These are phyloP conservation scores for Naganishia sp. DNA, from an alignment of 1,284 basidiomycete species.

Conservation along the genomic window DNA sequence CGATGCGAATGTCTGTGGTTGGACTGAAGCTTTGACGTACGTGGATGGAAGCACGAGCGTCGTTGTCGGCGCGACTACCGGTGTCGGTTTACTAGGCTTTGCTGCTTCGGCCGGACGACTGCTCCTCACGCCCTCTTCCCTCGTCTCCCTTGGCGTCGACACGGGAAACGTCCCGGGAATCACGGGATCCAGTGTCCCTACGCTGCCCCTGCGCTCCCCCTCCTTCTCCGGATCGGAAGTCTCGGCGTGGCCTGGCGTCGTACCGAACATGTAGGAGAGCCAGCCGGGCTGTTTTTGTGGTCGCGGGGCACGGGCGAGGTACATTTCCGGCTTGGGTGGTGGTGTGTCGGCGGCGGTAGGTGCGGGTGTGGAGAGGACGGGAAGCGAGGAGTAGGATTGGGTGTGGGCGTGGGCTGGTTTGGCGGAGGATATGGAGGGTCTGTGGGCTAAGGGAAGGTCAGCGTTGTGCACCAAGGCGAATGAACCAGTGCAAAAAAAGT, in stretches of 20 bases:
- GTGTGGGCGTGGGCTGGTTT: conserved; percentile 12
- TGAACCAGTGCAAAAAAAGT: no score
- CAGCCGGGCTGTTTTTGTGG: conserved; percentile 20
- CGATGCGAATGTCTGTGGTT: conserved; percentile 7
- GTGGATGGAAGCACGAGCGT: conserved; percentile 18
- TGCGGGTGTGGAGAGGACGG: not conserved
- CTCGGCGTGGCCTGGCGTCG: not conserved
- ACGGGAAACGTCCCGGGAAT: conserved; percentile 16
- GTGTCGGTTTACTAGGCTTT: not conserved
- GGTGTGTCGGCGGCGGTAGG: not conserved
- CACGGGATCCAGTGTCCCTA: not conserved
- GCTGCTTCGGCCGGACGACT: not conserved
- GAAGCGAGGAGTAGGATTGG: conserved; percentile 18
- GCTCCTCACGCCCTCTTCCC: not conserved
- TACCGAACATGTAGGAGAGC: conserved; percentile 15
- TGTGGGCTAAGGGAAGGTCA: not conserved
- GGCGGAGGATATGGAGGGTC: conserved; percentile 10
- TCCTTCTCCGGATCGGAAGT: conserved; percentile 1
- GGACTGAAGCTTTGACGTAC: conserved; percentile 2
- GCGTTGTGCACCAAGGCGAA: not conserved
- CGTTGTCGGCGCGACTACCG: not conserved
- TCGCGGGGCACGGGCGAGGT: conserved; percentile 20
- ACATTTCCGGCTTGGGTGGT: not conserved
- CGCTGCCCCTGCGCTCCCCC: conserved; percentile 5
- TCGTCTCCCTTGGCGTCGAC: not conserved